Percentiles rank a stretch among this genome's conserved stretches.
Conservation (phyloP, 495 filamentous ascomycete species). For the Penicillium chermesinum region DNA sequence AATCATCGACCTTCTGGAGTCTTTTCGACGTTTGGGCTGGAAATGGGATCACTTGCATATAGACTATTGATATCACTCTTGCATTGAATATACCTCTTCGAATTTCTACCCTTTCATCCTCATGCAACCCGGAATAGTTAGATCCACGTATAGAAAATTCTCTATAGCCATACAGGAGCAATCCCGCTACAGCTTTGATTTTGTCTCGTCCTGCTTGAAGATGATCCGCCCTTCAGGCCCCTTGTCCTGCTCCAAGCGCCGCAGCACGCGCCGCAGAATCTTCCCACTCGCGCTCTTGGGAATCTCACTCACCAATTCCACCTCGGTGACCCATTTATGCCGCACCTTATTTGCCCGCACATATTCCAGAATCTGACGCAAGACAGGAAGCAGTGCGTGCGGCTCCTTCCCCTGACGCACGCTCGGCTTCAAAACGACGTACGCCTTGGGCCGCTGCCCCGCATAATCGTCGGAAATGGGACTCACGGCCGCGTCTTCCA, state of each 20-base stretch:
- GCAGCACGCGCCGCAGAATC: slow-evolving; percentile 57
- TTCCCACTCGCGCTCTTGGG: slow-evolving; percentile 67
- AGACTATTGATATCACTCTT: neutral
- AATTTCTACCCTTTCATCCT: neutral
- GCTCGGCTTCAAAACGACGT: slow-evolving; percentile 46
- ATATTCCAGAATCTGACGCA: slow-evolving; percentile 44
- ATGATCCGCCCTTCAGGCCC: slow-evolving; percentile 22
- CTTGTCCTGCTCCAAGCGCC: slow-evolving; percentile 29
- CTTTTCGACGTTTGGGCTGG: neutral
- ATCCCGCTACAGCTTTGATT: slow-evolving; percentile 34
- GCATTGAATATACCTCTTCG: neutral
- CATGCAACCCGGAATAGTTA: neutral
- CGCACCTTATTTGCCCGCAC: slow-evolving; percentile 57
- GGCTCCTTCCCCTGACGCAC: slow-evolving; percentile 12
- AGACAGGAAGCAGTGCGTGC: slow-evolving; percentile 23
- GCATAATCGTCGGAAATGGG: slow-evolving; percentile 54
- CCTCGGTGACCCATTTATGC: slow-evolving; percentile 62
- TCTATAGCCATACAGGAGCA: too few relatives aligned
- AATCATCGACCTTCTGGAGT: too few relatives aligned
- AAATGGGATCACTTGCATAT: neutral
- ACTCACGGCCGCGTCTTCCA: slow-evolving; percentile 58
- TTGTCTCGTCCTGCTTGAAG: slow-evolving; percentile 32
- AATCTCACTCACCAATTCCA: slow-evolving; percentile 58
- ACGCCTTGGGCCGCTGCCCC: slow-evolving; percentile 63
- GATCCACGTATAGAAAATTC: neutral